These are phyloP conservation scores for Conticribra weissflogii DNA, from an alignment of 108 stramenopile genomes.

Conservation along the genomic window DNA sequence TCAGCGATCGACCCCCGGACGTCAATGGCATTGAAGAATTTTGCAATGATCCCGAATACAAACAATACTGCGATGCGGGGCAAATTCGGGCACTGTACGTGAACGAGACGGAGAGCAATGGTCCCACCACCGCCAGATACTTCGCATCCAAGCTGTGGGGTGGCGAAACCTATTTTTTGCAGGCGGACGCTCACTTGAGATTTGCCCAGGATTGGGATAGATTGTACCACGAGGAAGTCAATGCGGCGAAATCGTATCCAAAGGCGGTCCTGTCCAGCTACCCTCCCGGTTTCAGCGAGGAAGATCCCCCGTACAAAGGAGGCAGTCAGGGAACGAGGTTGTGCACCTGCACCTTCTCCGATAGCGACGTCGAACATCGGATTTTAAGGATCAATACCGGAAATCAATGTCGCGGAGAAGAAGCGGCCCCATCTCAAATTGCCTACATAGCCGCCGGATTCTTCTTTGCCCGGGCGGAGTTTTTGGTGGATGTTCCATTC, in stretches of 20 bases:
- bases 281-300: slow-evolving; percentile 77
- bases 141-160: slow-evolving; percentile 92
- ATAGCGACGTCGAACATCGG: slow-evolving; percentile 61
- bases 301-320: slow-evolving; percentile 47
- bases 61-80: slow-evolving; percentile 64
- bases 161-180: slow-evolving; percentile 90
- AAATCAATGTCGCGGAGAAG: slow-evolving; percentile 22
- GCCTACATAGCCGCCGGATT: slow-evolving; percentile 92
- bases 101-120: slow-evolving; percentile 88
- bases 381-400: slow-evolving; percentile 77
- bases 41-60: slow-evolving; percentile 56
- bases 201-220: slow-evolving; percentile 86
- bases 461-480: slow-evolving; percentile 85
- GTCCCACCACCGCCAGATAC: slow-evolving; percentile 92
- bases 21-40: slow-evolving; percentile 71
- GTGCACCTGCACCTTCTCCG: slow-evolving; percentile 64
- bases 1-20: slow-evolving; percentile 74
- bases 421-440: slow-evolving; percentile 38
- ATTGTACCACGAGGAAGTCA: slow-evolving; percentile 65
- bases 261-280: slow-evolving; percentile 80
- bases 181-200: slow-evolving; percentile 87
- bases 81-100: slow-evolving; percentile 85
- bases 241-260: slow-evolving; percentile 63
- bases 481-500: slow-evolving; percentile 87
- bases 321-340: slow-evolving; percentile 61